phyloP scores from a whole-genome alignment of 805 yeast genomes.

The Nakazawaea anatomiae region DNA sequence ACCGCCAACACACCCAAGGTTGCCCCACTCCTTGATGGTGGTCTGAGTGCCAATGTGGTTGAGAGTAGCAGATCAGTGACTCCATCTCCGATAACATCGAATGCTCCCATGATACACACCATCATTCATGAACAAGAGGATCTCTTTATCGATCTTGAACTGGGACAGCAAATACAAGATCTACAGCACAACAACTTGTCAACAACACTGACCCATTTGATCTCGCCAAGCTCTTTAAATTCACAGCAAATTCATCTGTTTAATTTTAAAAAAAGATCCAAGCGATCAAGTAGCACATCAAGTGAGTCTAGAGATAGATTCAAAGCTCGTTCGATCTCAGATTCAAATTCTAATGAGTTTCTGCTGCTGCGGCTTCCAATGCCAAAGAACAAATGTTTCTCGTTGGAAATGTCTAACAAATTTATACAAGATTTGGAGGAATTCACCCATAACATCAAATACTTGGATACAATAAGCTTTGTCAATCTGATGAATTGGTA shows the following conservation, averaged over 20 bases:
- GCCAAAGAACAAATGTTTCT: neutral
- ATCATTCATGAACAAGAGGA: conserved; percentile 8
- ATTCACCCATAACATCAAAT: conserved; percentile 1
- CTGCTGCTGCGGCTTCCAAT: neutral
- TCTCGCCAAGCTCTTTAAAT: neutral
- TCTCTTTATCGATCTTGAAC: neutral
- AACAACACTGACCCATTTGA: neutral
- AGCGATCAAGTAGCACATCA: conserved; percentile 10
- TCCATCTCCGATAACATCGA: conserved; percentile 5
- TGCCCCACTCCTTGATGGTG: neutral
- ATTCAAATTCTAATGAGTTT: neutral
- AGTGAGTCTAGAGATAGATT: conserved; percentile 8
- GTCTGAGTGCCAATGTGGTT: neutral
- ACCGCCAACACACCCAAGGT: neutral
- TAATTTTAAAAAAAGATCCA: conserved; percentile 4
- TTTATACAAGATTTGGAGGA: neutral
- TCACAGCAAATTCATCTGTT: neutral
- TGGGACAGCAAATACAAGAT: neutral
- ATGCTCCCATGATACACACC: neutral
- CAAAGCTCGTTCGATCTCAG: conserved; percentile 7
- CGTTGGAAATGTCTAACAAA: neutral
- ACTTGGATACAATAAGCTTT: neutral
- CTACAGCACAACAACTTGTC: neutral
- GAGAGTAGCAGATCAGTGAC: neutral
- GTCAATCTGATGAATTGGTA: conserved; percentile 6